A percentile compares a stretch with the other conserved stretches of the same genome.
Conservation (phyloP, 805 yeast genomes). For the Starmerella stigmatis region DNA sequence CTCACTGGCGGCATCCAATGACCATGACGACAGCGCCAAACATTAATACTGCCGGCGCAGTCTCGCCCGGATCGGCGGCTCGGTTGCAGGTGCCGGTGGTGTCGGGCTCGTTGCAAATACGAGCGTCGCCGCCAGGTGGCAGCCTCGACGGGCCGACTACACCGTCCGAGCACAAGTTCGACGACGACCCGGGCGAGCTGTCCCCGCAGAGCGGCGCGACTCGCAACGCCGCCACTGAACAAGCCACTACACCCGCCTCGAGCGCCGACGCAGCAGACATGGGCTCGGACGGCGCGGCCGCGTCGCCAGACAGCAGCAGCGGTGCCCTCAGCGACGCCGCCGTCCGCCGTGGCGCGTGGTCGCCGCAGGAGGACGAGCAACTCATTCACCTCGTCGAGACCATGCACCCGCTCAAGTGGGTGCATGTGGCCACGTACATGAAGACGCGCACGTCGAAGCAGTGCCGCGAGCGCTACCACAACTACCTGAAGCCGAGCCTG, state of each 20-base stretch:
- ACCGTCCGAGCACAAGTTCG: neutral
- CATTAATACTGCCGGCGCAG: neutral
- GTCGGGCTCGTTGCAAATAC: slow-evolving; percentile 6
- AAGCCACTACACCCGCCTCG: too few species aligned
- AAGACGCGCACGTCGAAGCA: slow-evolving; percentile 81
- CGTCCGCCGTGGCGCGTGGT: slow-evolving; percentile 70
- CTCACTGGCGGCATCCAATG: neutral
- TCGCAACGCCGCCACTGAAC: neutral
- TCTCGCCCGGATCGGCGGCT: neutral
- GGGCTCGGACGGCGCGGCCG: neutral
- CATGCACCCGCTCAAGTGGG: slow-evolving; percentile 84
- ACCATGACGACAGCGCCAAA: slow-evolving; percentile 4
- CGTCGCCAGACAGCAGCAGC: too few species aligned
- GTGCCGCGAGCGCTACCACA: slow-evolving; percentile 85
- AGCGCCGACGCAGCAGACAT: neutral
- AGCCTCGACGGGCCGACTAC: neutral
- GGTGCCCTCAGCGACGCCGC: neutral
- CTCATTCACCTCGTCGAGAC: slow-evolving; percentile 56
- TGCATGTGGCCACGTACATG: slow-evolving; percentile 61
- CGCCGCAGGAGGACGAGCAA: slow-evolving; percentile 69
- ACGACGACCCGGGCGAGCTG: neutral
- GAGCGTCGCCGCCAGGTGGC: neutral
- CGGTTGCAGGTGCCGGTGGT: neutral
- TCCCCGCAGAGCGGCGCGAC: neutral
- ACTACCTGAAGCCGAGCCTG: slow-evolving; percentile 74